Evolutionary conservation across 2,329 filamentous ascomycete species (phyloP).

Genomic region (Apiospora saccharicola): DNA sequence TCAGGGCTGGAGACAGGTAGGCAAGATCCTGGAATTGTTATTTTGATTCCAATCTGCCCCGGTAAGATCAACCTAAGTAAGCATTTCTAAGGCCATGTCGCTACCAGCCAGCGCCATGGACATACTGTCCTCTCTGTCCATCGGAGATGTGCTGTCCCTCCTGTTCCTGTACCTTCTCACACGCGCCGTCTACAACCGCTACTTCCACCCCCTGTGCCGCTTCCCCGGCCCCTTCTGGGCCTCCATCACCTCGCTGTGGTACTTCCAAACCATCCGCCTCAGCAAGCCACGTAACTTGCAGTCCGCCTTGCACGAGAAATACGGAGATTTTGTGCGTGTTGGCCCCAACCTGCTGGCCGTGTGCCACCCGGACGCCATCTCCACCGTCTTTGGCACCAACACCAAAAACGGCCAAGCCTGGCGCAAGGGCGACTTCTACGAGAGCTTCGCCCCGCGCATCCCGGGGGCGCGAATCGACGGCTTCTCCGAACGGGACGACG

Average conservation of each 20-base stretch:
- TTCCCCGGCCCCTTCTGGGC: constrained; percentile 20
- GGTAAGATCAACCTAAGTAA: neutral
- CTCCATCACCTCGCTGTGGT: constrained; percentile 14
- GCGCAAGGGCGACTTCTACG: constrained; percentile 7
- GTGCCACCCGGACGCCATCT: constrained; percentile 11
- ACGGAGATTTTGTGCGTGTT: constrained; percentile 16
- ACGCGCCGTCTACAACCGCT: neutral
- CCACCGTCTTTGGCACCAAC: constrained; percentile 5
- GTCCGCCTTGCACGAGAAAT: neutral
- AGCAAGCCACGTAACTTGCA: neutral
- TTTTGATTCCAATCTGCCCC: neutral
- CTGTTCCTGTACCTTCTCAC: neutral
- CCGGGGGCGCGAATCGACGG: neutral
- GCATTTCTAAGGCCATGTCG: neutral
- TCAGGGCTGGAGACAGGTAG: too few relatives aligned
- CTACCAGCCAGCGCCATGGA: neutral
- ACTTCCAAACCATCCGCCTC: constrained; percentile 12
- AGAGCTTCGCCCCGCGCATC: constrained; percentile 11
- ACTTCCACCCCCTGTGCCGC: constrained; percentile 8
- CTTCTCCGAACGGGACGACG: constrained; percentile 21
- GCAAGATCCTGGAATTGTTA: neutral
- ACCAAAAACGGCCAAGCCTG: neutral
- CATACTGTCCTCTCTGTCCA: neutral
- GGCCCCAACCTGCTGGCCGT: constrained; percentile 1
- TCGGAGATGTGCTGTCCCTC: neutral